Evolutionary conservation across 352 stramenopile genomes (phyloP).

Genomic region (Pythium utonaiense): DNA sequence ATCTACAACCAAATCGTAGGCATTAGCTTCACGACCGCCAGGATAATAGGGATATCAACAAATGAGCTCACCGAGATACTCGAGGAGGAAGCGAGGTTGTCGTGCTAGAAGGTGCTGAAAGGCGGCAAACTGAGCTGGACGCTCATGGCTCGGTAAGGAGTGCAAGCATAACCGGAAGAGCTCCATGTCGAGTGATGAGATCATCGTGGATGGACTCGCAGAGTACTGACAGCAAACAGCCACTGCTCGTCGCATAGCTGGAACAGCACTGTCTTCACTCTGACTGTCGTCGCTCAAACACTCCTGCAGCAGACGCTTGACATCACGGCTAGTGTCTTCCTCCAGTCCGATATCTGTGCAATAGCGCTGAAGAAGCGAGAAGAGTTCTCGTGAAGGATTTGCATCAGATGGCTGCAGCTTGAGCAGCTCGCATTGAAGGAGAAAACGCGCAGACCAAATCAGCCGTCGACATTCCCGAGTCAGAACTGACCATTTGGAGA

Average conservation of each 20-base stretch:
- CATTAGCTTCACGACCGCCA: neutral
- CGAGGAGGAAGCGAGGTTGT: conserved; percentile 3
- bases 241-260: neutral
- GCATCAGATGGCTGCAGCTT: neutral
- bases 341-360: conserved; percentile 5
- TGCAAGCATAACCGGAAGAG: conserved; percentile 15
- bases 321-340: neutral
- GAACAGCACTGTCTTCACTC: neutral
- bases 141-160: conserved; percentile 5
- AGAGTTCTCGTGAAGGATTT: neutral
- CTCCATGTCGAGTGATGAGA: conserved; percentile 6
- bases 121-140: neutral
- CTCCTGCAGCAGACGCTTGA: neutral
- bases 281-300: neutral
- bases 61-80: conserved; percentile 12
- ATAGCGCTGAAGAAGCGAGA: conserved; percentile 11
- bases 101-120: conserved; percentile 1
- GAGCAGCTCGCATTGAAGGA: conserved; percentile 12
- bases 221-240: neutral
- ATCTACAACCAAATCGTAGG: neutral
- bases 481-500: conserved; percentile 1
- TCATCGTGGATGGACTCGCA: neutral
- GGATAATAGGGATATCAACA: neutral
- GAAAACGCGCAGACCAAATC: conserved; percentile 12
- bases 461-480: conserved; percentile 12